A percentile compares a stretch with the other conserved stretches of the same genome.
Evolutionary conservation across 345 rosid species (phyloP).

Genomic region (Arabis hirsuta): DNA sequence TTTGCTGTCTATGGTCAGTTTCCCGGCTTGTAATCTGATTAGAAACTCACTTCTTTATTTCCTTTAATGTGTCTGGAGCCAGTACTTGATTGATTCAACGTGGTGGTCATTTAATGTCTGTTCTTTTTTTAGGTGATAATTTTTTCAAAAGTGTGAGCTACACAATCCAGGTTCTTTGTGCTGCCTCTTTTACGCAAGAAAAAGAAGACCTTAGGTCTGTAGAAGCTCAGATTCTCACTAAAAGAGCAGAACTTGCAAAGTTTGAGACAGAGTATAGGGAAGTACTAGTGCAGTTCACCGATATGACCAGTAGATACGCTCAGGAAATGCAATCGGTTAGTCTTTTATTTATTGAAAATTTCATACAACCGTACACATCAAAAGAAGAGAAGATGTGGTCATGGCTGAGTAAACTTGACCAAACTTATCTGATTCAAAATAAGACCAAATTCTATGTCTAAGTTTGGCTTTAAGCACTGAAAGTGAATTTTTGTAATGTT

Average conservation of each 20-base stretch:
- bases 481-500: neutral
- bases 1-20: conserved; percentile 95
- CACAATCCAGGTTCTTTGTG: conserved; percentile 87
- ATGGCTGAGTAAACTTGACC: conserved; percentile 1
- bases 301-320: conserved; percentile 90
- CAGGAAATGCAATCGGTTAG: conserved; percentile 94
- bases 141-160: conserved; percentile 91
- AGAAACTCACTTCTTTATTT: neutral
- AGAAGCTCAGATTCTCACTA: conserved; percentile 83
- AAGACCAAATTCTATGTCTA: neutral
- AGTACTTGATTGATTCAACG: conserved; percentile 15
- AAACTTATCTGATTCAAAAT: neutral
- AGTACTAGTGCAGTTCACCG: conserved; percentile 87
- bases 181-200: conserved; percentile 72
- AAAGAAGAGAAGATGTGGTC: conserved; percentile 1
- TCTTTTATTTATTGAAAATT: conserved; percentile 2
- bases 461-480: neutral
- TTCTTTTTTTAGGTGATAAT: conserved; percentile 73
- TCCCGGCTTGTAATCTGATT: conserved; percentile 24
- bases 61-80: conserved; percentile 3
- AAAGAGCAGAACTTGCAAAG: conserved; percentile 82
- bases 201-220: conserved; percentile 84
- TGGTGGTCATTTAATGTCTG: conserved; percentile 12
- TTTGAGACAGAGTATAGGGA: conserved; percentile 95
- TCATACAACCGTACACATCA: neutral